Base-by-base conservation (phyloP, 1,139 yeast species). In the Taphrina populina region DNA sequence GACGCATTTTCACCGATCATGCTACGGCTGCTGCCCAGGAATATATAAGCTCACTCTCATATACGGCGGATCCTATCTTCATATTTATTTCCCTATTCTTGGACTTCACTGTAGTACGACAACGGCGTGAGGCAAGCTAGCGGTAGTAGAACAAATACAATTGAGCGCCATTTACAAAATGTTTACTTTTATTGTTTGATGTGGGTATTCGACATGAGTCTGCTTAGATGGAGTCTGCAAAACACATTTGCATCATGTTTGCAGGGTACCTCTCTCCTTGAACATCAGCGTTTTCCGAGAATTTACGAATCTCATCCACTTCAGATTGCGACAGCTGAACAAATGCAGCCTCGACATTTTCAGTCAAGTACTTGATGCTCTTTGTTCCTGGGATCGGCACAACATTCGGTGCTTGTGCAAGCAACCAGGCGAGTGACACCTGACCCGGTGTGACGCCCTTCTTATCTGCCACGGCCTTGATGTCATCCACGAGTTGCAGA, bases 361-460 rank as follows among this genome's bases (percentile, higher is more conserved):
- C 83, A 52, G 75, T 73, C 26, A 83, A 79, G 65, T 85, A 80
- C 13, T 69, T 74, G 7, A 71, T 70, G 23, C 81, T 77, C 4
- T 88, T 76, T 7, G 86, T 81, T 55, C 88, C 83, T 21, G 95
- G 95, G 66, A 87, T 84, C 39, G 95, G 95, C 41, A 88, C 69
- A 27, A 62, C 45, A 11, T 43, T 44, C 57, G 73, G 74, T 13
- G 88, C 79, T 59, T 76, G 78, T 68, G 73, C 64, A 64, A 67
- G 46, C 60, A 86, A 70, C 94, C 95, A 88, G 4, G 86, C 82
- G 35, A 88, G 71, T 0, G 95, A 84, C 58, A 87, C 71, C 59
- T 83, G 82, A 34, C 88, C 84, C 46, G 82, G 71, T 0, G 85
- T 70, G n/a, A 76, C 71, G 6, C 70, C 66, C 61, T 74, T 73